A percentile compares a stretch with the other conserved stretches of the same genome.
phyloP scores from a whole-genome alignment of 768 basidiomycete genomes.

The Mycena vulgaris region DNA sequence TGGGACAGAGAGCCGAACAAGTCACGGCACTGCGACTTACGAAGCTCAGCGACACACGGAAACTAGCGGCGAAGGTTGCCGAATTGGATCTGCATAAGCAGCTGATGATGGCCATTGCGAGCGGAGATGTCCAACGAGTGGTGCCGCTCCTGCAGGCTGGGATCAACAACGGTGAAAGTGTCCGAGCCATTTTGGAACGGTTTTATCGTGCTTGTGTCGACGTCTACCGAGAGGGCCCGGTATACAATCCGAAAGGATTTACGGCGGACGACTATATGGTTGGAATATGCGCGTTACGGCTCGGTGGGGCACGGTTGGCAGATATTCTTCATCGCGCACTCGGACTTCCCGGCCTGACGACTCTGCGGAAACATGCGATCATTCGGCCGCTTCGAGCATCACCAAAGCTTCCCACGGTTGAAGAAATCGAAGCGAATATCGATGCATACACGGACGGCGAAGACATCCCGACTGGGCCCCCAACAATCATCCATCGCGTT shows the following conservation, averaged over 20 bases:
- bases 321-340: constrained; percentile 36
- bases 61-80: neutral
- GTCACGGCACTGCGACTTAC: constrained; percentile 11
- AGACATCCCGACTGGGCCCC: neutral
- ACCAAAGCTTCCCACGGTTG: neutral
- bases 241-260: constrained; percentile 39
- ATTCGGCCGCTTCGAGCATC: constrained; percentile 18
- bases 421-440: constrained; percentile 11
- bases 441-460: constrained; percentile 19
- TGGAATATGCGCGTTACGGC: constrained; percentile 21
- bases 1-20: constrained; percentile 16
- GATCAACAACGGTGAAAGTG: constrained; percentile 22
- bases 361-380: constrained; percentile 21
- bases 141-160: constrained; percentile 28
- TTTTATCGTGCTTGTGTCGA: constrained; percentile 23
- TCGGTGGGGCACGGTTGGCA: constrained; percentile 34
- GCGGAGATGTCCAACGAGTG: constrained; percentile 34
- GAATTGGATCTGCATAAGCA: constrained; percentile 37
- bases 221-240: constrained; percentile 19
- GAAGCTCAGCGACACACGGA: constrained; percentile 24
- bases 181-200: constrained; percentile 19
- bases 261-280: constrained; percentile 36
- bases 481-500: constrained; percentile 8
- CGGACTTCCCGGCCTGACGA: constrained; percentile 33
- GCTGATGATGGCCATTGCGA: constrained; percentile 32